Evolutionary conservation across 2,329 filamentous ascomycete genomes (phyloP).

Genomic region (Thermomyces lanuginosus): DNA sequence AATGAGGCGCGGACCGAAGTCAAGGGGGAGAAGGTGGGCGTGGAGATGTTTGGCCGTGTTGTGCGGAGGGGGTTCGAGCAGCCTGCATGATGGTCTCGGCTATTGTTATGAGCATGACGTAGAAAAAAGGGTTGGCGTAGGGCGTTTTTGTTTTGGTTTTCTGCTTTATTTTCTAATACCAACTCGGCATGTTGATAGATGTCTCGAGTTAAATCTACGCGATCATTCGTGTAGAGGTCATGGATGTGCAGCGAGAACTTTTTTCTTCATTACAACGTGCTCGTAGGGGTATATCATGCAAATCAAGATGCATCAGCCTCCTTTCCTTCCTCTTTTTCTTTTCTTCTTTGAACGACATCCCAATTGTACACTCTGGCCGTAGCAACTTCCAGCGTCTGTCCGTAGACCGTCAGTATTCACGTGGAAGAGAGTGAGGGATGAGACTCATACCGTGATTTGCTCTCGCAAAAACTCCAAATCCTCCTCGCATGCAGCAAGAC

Average conservation of each 20-base stretch:
- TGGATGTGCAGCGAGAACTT: too few relatives aligned
- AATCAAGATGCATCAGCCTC: constrained; percentile 38
- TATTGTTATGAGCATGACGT: too few relatives aligned
- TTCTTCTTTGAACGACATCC: constrained; percentile 90
- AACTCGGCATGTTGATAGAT: too few relatives aligned
- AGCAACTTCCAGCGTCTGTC: constrained; percentile 92
- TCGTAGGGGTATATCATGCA: too few relatives aligned
- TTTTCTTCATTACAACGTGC: too few relatives aligned
- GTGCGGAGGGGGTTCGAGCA: constrained; percentile 78
- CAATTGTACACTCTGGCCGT: constrained; percentile 97
- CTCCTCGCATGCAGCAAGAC: constrained; percentile 78
- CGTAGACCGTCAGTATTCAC: constrained; percentile 6
- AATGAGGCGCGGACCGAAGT: constrained; percentile 94
- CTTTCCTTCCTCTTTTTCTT: constrained; percentile 53
- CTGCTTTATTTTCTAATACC: constrained; percentile 10
- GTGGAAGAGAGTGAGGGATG: constrained; percentile 2
- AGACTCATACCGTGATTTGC: constrained; percentile 70
- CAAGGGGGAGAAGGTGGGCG: constrained; percentile 76
- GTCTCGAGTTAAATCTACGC: too few relatives aligned
- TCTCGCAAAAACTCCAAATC: constrained; percentile 90
- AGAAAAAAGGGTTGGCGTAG: constrained; percentile 6
- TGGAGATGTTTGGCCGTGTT: constrained; percentile 42
- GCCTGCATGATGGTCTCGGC: constrained; percentile 35
- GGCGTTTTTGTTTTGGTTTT: constrained; percentile 5
- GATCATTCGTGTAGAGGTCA: too few relatives aligned